Evolutionary conservation across 148 eudicot genomes (phyloP).

Genomic region (Silene uniflora): DNA sequence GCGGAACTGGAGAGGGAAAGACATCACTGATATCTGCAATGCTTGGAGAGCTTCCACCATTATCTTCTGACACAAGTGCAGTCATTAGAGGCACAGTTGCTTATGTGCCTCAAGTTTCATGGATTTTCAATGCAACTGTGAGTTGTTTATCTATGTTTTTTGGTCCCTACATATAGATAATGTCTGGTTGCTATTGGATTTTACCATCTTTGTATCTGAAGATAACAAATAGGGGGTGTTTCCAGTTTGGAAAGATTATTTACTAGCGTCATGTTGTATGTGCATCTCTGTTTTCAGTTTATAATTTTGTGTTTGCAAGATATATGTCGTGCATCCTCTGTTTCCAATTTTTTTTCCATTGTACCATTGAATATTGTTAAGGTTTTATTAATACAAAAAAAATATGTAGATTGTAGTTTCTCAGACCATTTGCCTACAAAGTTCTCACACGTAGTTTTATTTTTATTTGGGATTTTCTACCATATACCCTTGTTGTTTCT

Average conservation of each 20-base stretch:
- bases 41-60: slow-evolving; percentile 91
- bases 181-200: background rate
- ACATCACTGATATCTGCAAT: slow-evolving; percentile 93
- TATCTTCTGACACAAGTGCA: slow-evolving; percentile 50
- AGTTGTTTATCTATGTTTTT: slow-evolving; percentile 25
- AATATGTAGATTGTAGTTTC: no score
- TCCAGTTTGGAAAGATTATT: background rate
- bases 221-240: background rate
- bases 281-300: background rate
- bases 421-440: background rate
- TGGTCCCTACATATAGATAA: background rate
- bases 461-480: no score
- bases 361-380: no score
- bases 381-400: no score
- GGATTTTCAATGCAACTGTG: slow-evolving; percentile 99
- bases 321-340: background rate
- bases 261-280: background rate
- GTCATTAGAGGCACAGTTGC: slow-evolving; percentile 81
- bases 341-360: no score
- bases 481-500: no score
- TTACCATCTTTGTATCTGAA: background rate
- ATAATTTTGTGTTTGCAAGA: background rate
- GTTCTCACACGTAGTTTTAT: background rate
- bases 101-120: slow-evolving; percentile 93
- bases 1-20: slow-evolving; percentile 97